Base-by-base conservation (phyloP, 306 rosid species). In the Vigna mungo region DNA sequence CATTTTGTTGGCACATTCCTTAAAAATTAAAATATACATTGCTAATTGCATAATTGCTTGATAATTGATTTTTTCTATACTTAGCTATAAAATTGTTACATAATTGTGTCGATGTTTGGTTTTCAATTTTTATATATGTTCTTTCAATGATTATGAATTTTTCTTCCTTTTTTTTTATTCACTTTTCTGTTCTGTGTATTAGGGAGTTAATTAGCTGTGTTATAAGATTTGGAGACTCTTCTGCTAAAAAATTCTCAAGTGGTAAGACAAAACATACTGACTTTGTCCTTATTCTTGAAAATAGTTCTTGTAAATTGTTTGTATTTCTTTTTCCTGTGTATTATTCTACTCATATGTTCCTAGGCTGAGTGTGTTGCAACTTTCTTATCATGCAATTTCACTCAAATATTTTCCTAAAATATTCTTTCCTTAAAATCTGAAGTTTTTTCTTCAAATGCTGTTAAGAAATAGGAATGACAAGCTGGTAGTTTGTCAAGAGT, bases 141-240 rank as follows among this genome's bases (percentile, higher is more conserved):
- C 23, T 21, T 21, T 21, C 1, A 1, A 21, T 21, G 23, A 21
- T 21, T 21, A 21, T 21, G 23, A 21, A 21, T 21, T 21, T 21
- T 21, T 21, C 23, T 21, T 21, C 23, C 1, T 1, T 20, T 20
- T 20, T 1, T 21, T 21, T 21, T 21, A 21, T 21, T 21, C 23
- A 21, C 23, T 21, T 21, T 21, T 1, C 1, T 21, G 1, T 21
- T 21, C 23, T 1, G 23, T 1, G 63, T 52, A 61, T 81, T 88
- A 94, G 97, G 97, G 81, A 54, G 96, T 60, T 85, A 96, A 61
- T 41, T 81, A 56, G 71, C 87, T 16, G 93, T 94, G 83, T 72
- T 90, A 71, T 83, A 84, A 67, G 97, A 92, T 81, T 83, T 92
- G 90, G 97, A 92, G 87, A 77, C 65, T 17, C 91, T 92, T 82